These are phyloP conservation scores for Typha latifolia DNA, from an alignment of 176 grass and related monocot genomes.

Conservation along the genomic window DNA sequence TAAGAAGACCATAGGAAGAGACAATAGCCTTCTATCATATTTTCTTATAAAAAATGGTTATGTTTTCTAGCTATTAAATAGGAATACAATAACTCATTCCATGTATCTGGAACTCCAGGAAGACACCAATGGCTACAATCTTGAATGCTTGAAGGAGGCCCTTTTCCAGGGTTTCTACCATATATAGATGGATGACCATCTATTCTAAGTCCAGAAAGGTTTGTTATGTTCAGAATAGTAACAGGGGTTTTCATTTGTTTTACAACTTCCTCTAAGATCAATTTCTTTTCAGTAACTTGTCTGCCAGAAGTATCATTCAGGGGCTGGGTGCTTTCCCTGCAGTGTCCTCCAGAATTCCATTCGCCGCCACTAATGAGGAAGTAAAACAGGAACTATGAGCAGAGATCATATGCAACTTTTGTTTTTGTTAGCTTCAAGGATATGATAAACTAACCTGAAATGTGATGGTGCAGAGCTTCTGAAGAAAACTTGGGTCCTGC, in stretches of 20 bases:
- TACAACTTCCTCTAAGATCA: conserved; percentile 47
- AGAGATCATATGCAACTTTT: neutral
- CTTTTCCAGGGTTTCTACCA: conserved; percentile 33
- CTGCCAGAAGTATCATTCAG: conserved; percentile 34
- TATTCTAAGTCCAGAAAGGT: conserved; percentile 63
- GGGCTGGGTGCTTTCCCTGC: conserved; percentile 47
- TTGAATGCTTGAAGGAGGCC: conserved; percentile 30
- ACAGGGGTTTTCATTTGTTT: conserved; percentile 64
- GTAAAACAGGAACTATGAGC: neutral
- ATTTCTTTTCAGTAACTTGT: conserved; percentile 34
- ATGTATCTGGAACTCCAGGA: conserved; percentile 71
- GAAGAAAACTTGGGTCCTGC: conserved; percentile 70
- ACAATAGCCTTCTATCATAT: too few relatives aligned
- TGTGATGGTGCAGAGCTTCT: conserved; percentile 75
- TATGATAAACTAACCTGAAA: conserved; percentile 54
- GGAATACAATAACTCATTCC: conserved; percentile 68
- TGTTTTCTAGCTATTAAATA: conserved; percentile 33
- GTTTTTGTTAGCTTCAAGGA: neutral
- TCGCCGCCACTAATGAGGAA: conserved; percentile 43
- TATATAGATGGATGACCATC: conserved; percentile 84
- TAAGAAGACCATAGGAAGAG: too few relatives aligned
- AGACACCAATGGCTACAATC: conserved; percentile 87
- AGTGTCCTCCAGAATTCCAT: conserved; percentile 93
- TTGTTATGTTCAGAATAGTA: conserved; percentile 69
- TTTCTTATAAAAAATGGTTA: conserved; percentile 7